A percentile compares a stretch with the other conserved stretches of the same genome.
Conservation (phyloP, 2,329 filamentous ascomycete species). For the Fusarium duplospermum region DNA sequence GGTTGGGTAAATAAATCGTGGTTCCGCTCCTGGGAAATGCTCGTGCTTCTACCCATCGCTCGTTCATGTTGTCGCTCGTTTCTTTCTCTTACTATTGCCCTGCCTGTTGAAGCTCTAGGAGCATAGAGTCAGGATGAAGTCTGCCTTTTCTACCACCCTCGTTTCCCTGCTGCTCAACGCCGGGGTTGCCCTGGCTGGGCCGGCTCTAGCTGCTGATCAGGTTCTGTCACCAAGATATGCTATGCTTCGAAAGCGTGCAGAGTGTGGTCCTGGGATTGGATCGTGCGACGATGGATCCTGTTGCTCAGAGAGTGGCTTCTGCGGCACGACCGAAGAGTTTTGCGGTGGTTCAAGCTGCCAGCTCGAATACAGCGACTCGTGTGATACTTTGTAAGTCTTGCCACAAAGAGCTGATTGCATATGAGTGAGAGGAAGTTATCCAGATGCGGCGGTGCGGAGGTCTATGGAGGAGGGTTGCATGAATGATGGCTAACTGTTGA, state of each 20-base stretch:
- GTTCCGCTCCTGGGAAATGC: constrained; percentile 17
- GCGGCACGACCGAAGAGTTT: constrained; percentile 50
- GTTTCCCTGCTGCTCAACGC: constrained; percentile 31
- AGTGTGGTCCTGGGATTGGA: constrained; percentile 52
- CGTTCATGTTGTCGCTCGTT: constrained; percentile 29
- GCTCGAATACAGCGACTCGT: constrained; percentile 53
- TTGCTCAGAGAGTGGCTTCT: constrained; percentile 53
- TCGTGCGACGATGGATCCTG: constrained; percentile 49
- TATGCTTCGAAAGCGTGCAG: constrained; percentile 35
- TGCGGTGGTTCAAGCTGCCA: constrained; percentile 54
- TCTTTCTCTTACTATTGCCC: constrained; percentile 4
- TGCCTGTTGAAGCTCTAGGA: background rate
- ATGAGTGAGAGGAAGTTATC: background rate
- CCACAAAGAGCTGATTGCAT: background rate
- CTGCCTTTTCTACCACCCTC: constrained; percentile 18
- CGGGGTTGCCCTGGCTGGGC: constrained; percentile 34
- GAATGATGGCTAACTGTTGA: constrained; percentile 17
- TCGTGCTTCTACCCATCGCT: constrained; percentile 15
- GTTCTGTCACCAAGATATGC: constrained; percentile 25
- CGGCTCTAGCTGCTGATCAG: constrained; percentile 22
- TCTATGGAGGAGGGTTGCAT: background rate
- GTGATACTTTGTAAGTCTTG: constrained; percentile 55
- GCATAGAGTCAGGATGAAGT: constrained; percentile 31
- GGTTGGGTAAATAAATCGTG: constrained; percentile 40
- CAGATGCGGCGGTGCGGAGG: background rate